phyloP scores from a whole-genome alignment of 2,329 filamentous ascomycete genomes.

The Colletotrichum musae region DNA sequence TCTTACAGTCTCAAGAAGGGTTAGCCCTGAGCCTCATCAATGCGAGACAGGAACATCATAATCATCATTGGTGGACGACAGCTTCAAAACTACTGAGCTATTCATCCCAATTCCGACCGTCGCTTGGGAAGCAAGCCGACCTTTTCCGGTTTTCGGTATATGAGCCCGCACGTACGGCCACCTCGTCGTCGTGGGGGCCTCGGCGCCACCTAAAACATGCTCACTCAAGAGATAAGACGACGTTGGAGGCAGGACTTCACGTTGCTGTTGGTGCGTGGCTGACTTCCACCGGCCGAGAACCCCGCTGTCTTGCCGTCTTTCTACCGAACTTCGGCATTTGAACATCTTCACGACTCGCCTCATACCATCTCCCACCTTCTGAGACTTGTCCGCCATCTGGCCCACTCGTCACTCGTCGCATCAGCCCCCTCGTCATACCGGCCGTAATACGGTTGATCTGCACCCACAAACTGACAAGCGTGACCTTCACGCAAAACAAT shows the following conservation, averaged over 20 bases:
- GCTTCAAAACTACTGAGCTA: background rate
- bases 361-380: too few relatives aligned
- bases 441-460: too few relatives aligned
- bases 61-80: background rate
- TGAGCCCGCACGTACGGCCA: conserved; percentile 4
- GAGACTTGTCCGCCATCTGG: too few relatives aligned
- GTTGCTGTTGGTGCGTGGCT: background rate
- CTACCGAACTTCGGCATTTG: too few relatives aligned
- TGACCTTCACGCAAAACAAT: too few relatives aligned
- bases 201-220: conserved; percentile 31
- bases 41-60: conserved; percentile 11
- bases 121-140: conserved; percentile 12
- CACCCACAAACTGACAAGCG: too few relatives aligned
- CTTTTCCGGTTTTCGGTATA: conserved; percentile 32
- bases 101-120: background rate
- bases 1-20: conserved; percentile 7
- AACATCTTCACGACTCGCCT: too few relatives aligned
- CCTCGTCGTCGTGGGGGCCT: conserved; percentile 11
- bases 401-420: too few relatives aligned
- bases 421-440: too few relatives aligned
- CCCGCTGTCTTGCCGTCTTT: background rate
- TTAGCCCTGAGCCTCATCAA: background rate
- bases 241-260: background rate
- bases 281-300: background rate
- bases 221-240: conserved; percentile 14